Percentiles rank a stretch among this genome's conserved stretches.
Evolutionary conservation across 2,329 filamentous ascomycete species (phyloP).

Genomic region (Gremmenia infestans): DNA sequence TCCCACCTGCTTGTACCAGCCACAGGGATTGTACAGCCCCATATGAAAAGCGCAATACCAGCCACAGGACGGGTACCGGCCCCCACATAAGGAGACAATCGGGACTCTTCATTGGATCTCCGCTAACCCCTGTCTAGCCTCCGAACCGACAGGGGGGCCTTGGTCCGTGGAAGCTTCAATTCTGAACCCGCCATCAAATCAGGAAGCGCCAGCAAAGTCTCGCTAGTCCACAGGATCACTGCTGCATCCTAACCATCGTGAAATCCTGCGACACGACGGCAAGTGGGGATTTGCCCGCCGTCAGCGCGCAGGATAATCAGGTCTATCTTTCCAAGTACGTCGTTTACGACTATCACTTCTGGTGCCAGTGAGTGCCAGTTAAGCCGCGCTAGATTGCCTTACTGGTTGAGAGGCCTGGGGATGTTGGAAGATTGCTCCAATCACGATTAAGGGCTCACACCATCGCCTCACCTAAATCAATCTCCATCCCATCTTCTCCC

Average conservation of each 20-base stretch:
- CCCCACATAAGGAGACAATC: constrained; percentile 9
- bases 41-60: not conserved
- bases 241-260: not conserved
- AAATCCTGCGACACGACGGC: constrained; percentile 12
- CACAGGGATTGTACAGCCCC: constrained; percentile 4
- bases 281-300: not conserved
- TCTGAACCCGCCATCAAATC: constrained; percentile 16
- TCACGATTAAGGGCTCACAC: constrained; percentile 18
- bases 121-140: not conserved
- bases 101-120: constrained; percentile 1
- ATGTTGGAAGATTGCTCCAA: constrained; percentile 15
- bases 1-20: not conserved
- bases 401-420: constrained; percentile 14
- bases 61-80: constrained; percentile 1
- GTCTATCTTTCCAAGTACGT: not conserved
- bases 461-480: constrained; percentile 9
- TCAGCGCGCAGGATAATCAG: not conserved
- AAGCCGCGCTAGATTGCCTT: constrained; percentile 16
- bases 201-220: constrained; percentile 18
- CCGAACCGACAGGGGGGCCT: too few relatives aligned
- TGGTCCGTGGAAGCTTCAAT: not conserved
- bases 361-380: constrained; percentile 12
- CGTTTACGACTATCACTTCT: constrained; percentile 4
- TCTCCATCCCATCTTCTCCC: not conserved
- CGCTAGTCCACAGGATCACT: not conserved